Evolutionary conservation across 177 flowering plant species (phyloP).

Genomic region (Vitis hybrid): DNA sequence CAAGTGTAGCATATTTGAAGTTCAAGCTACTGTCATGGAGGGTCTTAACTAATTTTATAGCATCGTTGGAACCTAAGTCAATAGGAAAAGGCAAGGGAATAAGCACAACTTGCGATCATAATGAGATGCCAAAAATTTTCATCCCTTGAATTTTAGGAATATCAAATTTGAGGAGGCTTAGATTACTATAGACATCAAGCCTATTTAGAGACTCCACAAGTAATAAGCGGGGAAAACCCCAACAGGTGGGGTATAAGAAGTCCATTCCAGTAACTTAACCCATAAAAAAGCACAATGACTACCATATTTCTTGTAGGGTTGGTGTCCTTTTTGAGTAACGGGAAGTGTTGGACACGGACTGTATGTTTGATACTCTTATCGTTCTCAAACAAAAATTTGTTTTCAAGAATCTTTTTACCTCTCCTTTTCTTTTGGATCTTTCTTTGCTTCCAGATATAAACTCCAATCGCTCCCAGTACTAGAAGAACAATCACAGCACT

Average conservation of each 20-base stretch:
- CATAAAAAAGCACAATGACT: too few species aligned
- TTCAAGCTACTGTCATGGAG: slow-evolving; percentile 75
- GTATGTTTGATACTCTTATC: not conserved
- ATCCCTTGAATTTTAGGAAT: too few species aligned
- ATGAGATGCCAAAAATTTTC: not conserved
- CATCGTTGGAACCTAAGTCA: slow-evolving; percentile 52
- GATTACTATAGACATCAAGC: too few species aligned
- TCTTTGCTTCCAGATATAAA: slow-evolving; percentile 52
- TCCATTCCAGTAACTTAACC: too few species aligned
- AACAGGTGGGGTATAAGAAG: too few species aligned
- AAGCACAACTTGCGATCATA: not conserved
- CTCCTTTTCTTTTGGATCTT: slow-evolving; percentile 56
- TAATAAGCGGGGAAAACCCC: too few species aligned
- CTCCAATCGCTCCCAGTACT: slow-evolving; percentile 39
- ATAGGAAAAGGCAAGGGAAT: slow-evolving; percentile 1
- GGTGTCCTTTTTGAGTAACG: too few species aligned
- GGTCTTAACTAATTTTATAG: slow-evolving; percentile 49
- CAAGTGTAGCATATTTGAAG: slow-evolving; percentile 83
- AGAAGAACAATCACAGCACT: slow-evolving; percentile 45
- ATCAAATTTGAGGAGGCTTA: too few species aligned
- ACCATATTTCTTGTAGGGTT: too few species aligned
- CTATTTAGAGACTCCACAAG: too few species aligned
- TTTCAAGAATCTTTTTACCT: slow-evolving; percentile 33
- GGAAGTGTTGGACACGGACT: too few species aligned
- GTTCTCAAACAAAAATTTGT: not conserved